Conservation (phyloP, 2,329 filamentous ascomycete species). For the Pseudopithomyces maydicus region DNA sequence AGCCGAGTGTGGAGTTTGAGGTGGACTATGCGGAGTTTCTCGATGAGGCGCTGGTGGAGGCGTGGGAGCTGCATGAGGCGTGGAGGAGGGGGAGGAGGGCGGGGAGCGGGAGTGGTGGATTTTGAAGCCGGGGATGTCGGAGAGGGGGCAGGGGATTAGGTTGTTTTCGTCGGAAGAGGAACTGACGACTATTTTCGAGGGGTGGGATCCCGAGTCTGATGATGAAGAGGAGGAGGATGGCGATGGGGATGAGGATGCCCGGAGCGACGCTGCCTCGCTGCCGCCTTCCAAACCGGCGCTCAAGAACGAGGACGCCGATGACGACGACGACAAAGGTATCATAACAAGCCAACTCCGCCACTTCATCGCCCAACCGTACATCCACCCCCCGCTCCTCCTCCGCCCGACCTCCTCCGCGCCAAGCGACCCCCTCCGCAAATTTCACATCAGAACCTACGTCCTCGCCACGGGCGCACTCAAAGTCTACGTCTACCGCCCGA, state of each 20-base stretch:
- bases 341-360: constrained; percentile 91
- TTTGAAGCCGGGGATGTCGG: constrained; percentile 96
- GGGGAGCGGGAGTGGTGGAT: constrained; percentile 86
- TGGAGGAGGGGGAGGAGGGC: constrained; percentile 60
- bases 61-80: constrained; percentile 82
- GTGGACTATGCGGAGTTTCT: constrained; percentile 96
- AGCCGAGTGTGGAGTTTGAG: constrained; percentile 84
- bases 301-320: constrained; percentile 34
- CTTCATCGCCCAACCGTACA: constrained; percentile 95
- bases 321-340: constrained; percentile 58
- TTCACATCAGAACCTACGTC: constrained; percentile 93
- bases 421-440: constrained; percentile 68
- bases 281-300: constrained; percentile 25
- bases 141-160: constrained; percentile 89
- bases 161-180: constrained; percentile 86
- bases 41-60: constrained; percentile 89
- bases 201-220: constrained; percentile 79
- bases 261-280: constrained; percentile 28
- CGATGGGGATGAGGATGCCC: constrained; percentile 19
- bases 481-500: constrained; percentile 84
- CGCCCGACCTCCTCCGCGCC: constrained; percentile 39
- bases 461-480: constrained; percentile 77
- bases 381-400: constrained; percentile 82
- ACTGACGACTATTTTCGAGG: constrained; percentile 85
- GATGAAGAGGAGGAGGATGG: constrained; percentile 59